Percentiles rank a stretch among this genome's conserved stretches.
These are phyloP conservation scores for Plasmodium coatneyi DNA, from an alignment of 169 alveolate genomes.

Conservation along the genomic window DNA sequence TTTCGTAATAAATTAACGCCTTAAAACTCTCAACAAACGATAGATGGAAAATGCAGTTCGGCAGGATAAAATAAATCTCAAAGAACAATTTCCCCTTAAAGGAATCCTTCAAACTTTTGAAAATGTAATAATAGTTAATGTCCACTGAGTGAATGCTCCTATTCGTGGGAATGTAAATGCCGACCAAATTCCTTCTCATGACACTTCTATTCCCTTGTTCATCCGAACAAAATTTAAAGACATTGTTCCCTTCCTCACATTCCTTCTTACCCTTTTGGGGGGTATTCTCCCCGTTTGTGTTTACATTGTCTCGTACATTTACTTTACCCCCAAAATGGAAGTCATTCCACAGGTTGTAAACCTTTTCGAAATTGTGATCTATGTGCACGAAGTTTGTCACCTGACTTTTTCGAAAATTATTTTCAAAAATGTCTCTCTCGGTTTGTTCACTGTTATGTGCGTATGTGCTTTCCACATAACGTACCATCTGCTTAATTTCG, in stretches of 20 bases:
- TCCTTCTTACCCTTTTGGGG: background rate
- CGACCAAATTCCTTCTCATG: constrained; percentile 54
- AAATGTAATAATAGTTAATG: constrained; percentile 52
- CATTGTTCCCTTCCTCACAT: background rate
- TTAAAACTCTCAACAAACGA: constrained; percentile 41
- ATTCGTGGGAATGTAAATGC: constrained; percentile 53
- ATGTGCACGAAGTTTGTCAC: constrained; percentile 1
- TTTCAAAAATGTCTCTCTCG: background rate
- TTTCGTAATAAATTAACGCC: constrained; percentile 54
- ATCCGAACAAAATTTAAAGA: constrained; percentile 58
- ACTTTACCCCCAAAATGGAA: constrained; percentile 5
- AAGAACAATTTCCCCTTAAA: constrained; percentile 48
- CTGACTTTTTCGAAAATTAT: constrained; percentile 30
- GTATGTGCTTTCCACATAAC: constrained; percentile 33
- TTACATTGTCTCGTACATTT: background rate
- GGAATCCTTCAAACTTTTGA: constrained; percentile 44
- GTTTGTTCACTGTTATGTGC: constrained; percentile 2
- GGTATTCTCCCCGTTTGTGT: background rate
- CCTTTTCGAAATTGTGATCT: constrained; percentile 24
- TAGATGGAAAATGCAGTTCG: constrained; percentile 34
- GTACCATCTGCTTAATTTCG: constrained; percentile 45
- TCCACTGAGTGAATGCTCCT: constrained; percentile 49
- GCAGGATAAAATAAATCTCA: constrained; percentile 51
- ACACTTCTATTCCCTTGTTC: constrained; percentile 34
- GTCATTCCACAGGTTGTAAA: constrained; percentile 24